Evolutionary conservation across 2,329 filamentous ascomycete species (phyloP).

Genomic region (Cyclaneusma minus): DNA sequence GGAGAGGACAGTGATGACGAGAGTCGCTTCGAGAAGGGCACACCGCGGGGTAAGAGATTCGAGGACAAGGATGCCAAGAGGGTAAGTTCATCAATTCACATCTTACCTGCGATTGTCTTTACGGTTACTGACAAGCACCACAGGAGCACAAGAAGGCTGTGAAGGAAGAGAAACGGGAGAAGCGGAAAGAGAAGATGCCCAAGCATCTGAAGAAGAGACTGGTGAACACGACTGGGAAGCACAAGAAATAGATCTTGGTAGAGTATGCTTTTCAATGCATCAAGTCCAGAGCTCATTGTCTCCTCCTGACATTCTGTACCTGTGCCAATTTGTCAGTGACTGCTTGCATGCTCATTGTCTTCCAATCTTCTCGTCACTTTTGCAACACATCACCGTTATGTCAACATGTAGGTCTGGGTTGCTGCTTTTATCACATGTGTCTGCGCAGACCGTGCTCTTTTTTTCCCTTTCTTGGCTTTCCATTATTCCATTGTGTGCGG

Average conservation of each 20-base stretch:
- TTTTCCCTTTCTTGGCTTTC: too few relatives aligned
- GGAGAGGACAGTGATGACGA: slow-evolving; percentile 31
- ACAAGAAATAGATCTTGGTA: slow-evolving; percentile 40
- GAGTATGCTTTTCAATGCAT: too few relatives aligned
- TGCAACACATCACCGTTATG: too few relatives aligned
- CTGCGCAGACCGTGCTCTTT: too few relatives aligned
- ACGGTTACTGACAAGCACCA: neutral
- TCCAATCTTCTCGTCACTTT: too few relatives aligned
- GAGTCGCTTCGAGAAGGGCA: slow-evolving; percentile 45
- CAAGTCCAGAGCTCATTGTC: too few relatives aligned
- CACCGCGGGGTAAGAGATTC: slow-evolving; percentile 68
- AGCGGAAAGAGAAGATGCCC: slow-evolving; percentile 87
- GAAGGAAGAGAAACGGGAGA: slow-evolving; percentile 91
- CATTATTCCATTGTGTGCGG: too few relatives aligned
- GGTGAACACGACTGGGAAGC: slow-evolving; percentile 44
- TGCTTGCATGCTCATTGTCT: too few relatives aligned
- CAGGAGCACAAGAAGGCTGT: slow-evolving; percentile 70
- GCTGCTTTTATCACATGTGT: too few relatives aligned
- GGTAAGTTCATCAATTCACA: slow-evolving; percentile 24
- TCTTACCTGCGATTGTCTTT: slow-evolving; percentile 11
- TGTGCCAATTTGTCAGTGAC: too few relatives aligned
- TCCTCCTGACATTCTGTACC: too few relatives aligned
- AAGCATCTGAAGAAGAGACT: slow-evolving; percentile 91
- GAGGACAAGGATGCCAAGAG: slow-evolving; percentile 86
- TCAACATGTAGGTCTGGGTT: too few relatives aligned